Conservation (phyloP, 139 green algal species). For the Desmodesmus armatus region DNA sequence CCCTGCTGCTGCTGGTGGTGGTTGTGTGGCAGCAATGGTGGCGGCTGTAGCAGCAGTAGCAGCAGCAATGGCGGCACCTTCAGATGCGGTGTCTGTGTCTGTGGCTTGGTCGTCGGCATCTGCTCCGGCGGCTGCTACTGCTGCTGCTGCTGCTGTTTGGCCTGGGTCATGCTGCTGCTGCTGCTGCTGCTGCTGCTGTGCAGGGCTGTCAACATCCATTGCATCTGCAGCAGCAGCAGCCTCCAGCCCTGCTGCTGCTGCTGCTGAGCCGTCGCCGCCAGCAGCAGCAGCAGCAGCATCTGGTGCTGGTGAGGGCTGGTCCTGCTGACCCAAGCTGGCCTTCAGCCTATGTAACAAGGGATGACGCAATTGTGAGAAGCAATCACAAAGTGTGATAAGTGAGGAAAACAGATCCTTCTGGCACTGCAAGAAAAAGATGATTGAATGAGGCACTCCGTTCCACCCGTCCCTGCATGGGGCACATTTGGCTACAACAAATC, state of each 20-base stretch:
- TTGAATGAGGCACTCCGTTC: no score
- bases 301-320: constrained; percentile 2
- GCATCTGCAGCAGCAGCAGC: no score
- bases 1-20: not conserved
- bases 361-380: not conserved
- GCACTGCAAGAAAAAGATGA: no score
- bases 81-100: not conserved
- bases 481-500: no score
- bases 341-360: constrained; percentile 1
- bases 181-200: not conserved
- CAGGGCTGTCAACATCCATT: constrained; percentile 15
- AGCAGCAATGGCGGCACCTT: not conserved
- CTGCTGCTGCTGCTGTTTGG: constrained; percentile 21
- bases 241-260: not conserved
- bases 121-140: not conserved
- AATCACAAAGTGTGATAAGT: no score
- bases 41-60: constrained; percentile 2
- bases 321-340: not conserved
- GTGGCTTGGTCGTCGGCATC: not conserved
- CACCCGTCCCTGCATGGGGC: no score
- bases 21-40: not conserved
- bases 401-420: no score
- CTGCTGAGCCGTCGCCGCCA: no score
- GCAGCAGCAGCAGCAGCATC: not conserved
- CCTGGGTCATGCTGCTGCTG: no score